Evolutionary conservation across 176 grass and related monocot genomes (phyloP).

Genomic region (Triticum turgidum): DNA sequence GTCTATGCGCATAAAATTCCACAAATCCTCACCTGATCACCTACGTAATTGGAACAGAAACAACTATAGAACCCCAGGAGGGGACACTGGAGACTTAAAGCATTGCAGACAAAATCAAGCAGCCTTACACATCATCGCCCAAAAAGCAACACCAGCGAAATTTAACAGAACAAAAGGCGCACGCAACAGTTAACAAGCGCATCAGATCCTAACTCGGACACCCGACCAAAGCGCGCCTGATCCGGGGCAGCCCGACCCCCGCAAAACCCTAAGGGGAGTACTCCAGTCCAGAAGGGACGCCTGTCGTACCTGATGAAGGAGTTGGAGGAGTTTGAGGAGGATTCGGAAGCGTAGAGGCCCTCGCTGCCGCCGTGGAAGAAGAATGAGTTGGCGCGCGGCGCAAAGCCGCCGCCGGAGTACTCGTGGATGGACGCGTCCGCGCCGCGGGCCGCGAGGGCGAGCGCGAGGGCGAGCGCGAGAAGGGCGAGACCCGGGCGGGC

Average conservation of each 20-base stretch:
- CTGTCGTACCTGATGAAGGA: constrained; percentile 75
- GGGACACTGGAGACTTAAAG: neutral
- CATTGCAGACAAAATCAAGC: constrained; percentile 9
- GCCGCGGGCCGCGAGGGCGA: constrained; percentile 30
- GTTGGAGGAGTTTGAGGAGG: constrained; percentile 47
- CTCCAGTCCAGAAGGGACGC: neutral
- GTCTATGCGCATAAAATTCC: neutral
- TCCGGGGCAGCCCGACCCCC: neutral
- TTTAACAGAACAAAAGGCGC: constrained; percentile 17
- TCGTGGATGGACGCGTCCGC: constrained; percentile 83
- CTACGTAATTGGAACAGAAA: neutral
- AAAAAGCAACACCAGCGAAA: constrained; percentile 1
- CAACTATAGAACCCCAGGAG: neutral
- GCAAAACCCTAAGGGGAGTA: constrained; percentile 24
- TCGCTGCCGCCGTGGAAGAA: constrained; percentile 99
- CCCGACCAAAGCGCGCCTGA: neutral
- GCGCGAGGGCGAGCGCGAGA: constrained; percentile 37
- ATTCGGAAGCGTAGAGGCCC: constrained; percentile 81
- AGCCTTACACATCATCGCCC: neutral
- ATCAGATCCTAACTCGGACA: constrained; percentile 11
- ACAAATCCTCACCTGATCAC: neutral
- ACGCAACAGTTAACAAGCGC: neutral
- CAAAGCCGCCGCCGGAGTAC: constrained; percentile 67
- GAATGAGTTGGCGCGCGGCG: constrained; percentile 88
- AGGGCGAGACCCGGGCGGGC: constrained; percentile 10